phyloP scores from a whole-genome alignment of 2,329 filamentous ascomycete species.

The Mariannaea sp. region DNA sequence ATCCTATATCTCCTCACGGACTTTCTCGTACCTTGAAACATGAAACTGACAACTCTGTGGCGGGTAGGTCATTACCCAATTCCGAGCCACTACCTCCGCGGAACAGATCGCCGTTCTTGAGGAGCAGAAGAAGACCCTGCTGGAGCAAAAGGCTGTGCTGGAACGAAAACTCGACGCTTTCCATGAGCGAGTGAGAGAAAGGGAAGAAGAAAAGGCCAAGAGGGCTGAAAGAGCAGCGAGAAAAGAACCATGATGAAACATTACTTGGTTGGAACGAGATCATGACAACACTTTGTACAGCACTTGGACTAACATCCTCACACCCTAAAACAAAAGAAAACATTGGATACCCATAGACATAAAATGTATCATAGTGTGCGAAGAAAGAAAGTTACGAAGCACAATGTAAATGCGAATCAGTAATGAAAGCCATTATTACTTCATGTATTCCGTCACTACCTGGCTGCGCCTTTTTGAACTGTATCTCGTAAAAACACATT shows the following conservation, averaged over 20 bases:
- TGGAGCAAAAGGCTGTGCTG: constrained; percentile 46
- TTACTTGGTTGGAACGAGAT: not conserved
- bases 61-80: constrained; percentile 42
- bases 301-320: too few species aligned
- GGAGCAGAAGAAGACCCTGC: constrained; percentile 46
- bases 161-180: constrained; percentile 51
- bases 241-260: not conserved
- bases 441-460: constrained; percentile 23
- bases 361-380: constrained; percentile 22
- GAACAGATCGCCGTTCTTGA: constrained; percentile 54
- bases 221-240: constrained; percentile 21
- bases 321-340: constrained; percentile 3
- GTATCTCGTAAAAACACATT: constrained; percentile 10
- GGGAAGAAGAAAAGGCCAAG: constrained; percentile 39
- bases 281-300: not conserved
- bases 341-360: constrained; percentile 25
- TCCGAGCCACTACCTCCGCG: constrained; percentile 46
- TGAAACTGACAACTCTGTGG: not conserved
- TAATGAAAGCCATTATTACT: constrained; percentile 23
- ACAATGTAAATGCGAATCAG: constrained; percentile 18
- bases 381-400: too few species aligned
- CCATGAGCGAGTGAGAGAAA: constrained; percentile 46
- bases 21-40: too few species aligned
- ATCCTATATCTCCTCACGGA: too few species aligned
- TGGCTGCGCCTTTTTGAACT: constrained; percentile 25